phyloP scores from a whole-genome alignment of 2,329 filamentous ascomycete species.

The Fusarium sp. region DNA sequence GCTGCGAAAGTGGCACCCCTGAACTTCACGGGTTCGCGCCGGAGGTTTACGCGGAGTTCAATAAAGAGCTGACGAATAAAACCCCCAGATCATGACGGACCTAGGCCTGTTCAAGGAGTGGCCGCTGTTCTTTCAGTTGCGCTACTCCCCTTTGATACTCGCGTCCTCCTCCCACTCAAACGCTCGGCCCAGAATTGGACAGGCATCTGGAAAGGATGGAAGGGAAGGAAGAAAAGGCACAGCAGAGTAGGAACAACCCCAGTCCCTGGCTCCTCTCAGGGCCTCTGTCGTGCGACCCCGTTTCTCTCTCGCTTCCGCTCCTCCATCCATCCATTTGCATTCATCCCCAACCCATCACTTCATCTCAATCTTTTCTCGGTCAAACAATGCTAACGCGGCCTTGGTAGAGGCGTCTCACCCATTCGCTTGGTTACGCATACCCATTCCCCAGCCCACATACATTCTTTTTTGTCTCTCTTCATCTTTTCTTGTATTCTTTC shows the following conservation, averaged over 20 bases:
- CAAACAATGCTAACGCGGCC: conserved; percentile 36
- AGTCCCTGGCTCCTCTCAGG: conserved; percentile 20
- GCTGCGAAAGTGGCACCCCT: conserved; percentile 20
- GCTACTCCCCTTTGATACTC: conserved; percentile 31
- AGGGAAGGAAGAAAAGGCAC: conserved; percentile 25
- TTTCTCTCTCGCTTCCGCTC: conserved; percentile 27
- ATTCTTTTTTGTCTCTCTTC: conserved; percentile 31
- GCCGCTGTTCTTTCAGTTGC: conserved; percentile 6
- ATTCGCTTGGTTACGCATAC: conserved; percentile 38
- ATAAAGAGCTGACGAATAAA: conserved; percentile 23
- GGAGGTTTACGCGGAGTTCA: conserved; percentile 13
- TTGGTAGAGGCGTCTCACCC: conserved; percentile 39
- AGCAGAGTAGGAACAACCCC: conserved; percentile 16
- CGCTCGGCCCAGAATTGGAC: conserved; percentile 32
- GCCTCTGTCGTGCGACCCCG: conserved; percentile 35
- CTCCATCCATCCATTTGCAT: conserved; percentile 16
- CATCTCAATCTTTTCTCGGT: conserved; percentile 32
- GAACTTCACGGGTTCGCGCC: conserved; percentile 15
- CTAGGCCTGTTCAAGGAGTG: conserved; percentile 30
- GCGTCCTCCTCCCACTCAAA: conserved; percentile 23
- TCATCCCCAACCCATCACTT: conserved; percentile 14
- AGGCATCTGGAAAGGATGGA: conserved; percentile 26
- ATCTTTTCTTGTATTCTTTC: conserved; percentile 17
- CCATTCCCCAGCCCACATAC: conserved; percentile 29
- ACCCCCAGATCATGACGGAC: neutral